Evolutionary conservation across 208 protist genomes (phyloP).

Genomic region (Leishmania gerbilli): DNA sequence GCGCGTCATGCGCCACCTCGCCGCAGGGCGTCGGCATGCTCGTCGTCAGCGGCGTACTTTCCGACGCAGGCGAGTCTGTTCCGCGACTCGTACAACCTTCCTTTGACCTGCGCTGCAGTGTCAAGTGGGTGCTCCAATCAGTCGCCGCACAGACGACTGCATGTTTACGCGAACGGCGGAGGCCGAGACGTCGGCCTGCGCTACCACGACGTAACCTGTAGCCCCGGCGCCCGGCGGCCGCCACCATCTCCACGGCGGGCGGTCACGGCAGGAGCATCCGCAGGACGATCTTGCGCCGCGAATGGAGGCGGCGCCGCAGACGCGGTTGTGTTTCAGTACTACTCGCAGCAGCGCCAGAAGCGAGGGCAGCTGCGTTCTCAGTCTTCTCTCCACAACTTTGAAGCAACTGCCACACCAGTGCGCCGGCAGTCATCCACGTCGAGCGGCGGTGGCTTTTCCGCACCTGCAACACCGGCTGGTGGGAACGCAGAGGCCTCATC

Average conservation of each 20-base stretch:
- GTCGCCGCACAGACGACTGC: not conserved
- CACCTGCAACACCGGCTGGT: slow-evolving; percentile 1
- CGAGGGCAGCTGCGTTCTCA: slow-evolving; percentile 1
- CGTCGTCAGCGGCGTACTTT: not conserved
- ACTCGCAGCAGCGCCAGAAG: slow-evolving; percentile 11
- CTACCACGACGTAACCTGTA: not conserved
- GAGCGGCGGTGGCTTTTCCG: not conserved
- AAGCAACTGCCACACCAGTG: not conserved
- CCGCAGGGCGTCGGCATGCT: not conserved
- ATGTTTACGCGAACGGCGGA: not conserved
- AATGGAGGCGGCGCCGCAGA: slow-evolving; percentile 9
- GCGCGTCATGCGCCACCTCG: not conserved
- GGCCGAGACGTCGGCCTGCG: not conserved
- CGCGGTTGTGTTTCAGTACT: slow-evolving; percentile 37
- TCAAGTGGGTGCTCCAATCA: not conserved
- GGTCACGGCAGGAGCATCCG: not conserved
- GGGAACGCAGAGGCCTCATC: not conserved
- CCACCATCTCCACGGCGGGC: not conserved
- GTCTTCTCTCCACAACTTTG: slow-evolving; percentile 4
- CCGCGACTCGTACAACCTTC: slow-evolving; percentile 9
- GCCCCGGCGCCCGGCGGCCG: not conserved
- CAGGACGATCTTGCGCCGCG: not conserved
- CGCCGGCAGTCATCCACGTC: not conserved
- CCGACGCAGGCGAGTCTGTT: slow-evolving; percentile 3
- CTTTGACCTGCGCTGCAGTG: not conserved